Evolutionary conservation across 495 filamentous ascomycete species (phyloP).

Genomic region (Talaromyces nanjingensis): DNA sequence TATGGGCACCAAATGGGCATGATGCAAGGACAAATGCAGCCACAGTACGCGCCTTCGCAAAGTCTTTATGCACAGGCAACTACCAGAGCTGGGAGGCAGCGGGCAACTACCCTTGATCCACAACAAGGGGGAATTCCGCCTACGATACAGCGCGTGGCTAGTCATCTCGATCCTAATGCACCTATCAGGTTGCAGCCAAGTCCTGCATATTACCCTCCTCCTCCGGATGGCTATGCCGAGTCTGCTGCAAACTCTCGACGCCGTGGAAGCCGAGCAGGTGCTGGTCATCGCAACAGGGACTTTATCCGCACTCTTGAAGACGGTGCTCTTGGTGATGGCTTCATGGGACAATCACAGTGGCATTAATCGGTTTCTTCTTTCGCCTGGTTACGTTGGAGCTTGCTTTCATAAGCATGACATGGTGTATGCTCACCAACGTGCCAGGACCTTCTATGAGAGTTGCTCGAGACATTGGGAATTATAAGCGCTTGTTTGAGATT

Average conservation of each 20-base stretch:
- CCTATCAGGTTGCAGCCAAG: conserved; percentile 93
- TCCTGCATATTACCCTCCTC: conserved; percentile 95
- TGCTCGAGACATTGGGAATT: background rate
- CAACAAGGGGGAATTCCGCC: conserved; percentile 86
- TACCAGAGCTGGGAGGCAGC: conserved; percentile 73
- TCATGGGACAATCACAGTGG: conserved; percentile 59
- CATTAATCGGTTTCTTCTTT: conserved; percentile 29
- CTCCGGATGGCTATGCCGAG: conserved; percentile 76
- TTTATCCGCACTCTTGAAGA: conserved; percentile 94
- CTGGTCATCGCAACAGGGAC: conserved; percentile 63
- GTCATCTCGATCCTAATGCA: conserved; percentile 89
- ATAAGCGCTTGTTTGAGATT: background rate
- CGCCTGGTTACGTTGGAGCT: background rate
- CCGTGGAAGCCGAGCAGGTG: conserved; percentile 66
- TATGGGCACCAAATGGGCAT: conserved; percentile 71
- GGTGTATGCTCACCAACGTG: background rate
- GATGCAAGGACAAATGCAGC: conserved; percentile 62
- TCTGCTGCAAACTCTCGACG: conserved; percentile 57
- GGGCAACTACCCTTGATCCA: conserved; percentile 93
- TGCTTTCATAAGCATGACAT: background rate
- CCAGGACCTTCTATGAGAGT: background rate
- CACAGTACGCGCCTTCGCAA: conserved; percentile 59
- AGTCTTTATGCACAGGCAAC: conserved; percentile 85
- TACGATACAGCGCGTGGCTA: conserved; percentile 91
- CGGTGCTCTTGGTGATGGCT: conserved; percentile 83